Base-by-base conservation (phyloP, 331 rosid species). In the Pyrus hybrid region DNA sequence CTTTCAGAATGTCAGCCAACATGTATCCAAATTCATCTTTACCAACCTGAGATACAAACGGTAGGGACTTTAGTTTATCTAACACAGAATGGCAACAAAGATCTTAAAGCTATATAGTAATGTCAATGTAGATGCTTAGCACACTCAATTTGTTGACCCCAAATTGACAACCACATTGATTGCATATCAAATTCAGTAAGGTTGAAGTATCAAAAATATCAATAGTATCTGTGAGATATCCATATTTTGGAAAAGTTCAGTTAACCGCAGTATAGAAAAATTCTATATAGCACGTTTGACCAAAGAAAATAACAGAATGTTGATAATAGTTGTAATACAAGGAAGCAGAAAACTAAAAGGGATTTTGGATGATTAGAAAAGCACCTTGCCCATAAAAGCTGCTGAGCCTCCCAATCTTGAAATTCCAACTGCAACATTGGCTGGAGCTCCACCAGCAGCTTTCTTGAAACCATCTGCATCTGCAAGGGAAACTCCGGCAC, bases 21-120 rank as follows among this genome's bases (percentile, higher is more conserved):
- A 91, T 87, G 73, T 85, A 76, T 60, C 98, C 96, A 68, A 93
- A 93, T 64, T 87, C 98, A 83, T 93, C 98, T 33, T 78, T 87
- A 41, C 98, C 98, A 64, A 93, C 98, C 98, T 93, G 77, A 68
- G 32, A 67, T 56, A 63, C 53, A 28, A 68, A 77, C 5, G 5
- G 53, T 30, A 56, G 66, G 22, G 43, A 33, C 54, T 32, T 72
- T 7, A 54, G 13, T 28, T 29, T 71, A 37, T 17, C 49, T 11
- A 43, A 70, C 18, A 70, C 41, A 18, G 63, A 71, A 54, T 69
- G 45, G 25, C 20, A 32, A 12, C 30, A 32, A 3, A 71, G 18
- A 7, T 29, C 49, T 43, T 12, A 12, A 43, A 43, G 49, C 49
- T 43, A 12, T 11, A 12, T 43, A 13, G 49, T 43, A 43, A 43